A percentile compares a stretch with the other conserved stretches of the same genome.
phyloP scores from a whole-genome alignment of 2,329 filamentous ascomycete species.

The Colletotrichum musae region DNA sequence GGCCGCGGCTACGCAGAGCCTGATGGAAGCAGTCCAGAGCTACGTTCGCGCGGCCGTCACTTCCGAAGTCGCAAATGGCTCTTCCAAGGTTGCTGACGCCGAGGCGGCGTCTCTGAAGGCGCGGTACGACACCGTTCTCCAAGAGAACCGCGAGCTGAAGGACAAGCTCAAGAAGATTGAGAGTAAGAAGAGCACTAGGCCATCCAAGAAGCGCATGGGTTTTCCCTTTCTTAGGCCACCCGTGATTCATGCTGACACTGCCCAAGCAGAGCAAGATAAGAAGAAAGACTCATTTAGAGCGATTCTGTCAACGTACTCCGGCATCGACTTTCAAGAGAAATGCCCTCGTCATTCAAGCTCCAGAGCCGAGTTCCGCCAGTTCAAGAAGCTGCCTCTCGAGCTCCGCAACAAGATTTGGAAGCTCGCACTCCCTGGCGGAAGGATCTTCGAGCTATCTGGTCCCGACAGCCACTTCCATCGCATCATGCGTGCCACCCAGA shows the following conservation, averaged over 20 bases:
- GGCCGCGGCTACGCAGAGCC: constrained; percentile 21
- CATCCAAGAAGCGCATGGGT: constrained; percentile 13
- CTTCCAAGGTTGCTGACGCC: not conserved
- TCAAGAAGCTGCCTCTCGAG: constrained; percentile 36
- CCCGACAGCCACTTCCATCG: constrained; percentile 33
- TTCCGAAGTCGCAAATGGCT: constrained; percentile 12
- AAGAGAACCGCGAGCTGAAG: constrained; percentile 29
- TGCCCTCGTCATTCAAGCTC: constrained; percentile 11
- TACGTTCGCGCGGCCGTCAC: constrained; percentile 33
- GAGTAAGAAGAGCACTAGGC: constrained; percentile 27
- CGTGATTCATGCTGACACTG: constrained; percentile 16
- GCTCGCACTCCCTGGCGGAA: constrained; percentile 32
- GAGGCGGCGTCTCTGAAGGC: constrained; percentile 10
- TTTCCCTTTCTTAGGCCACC: not conserved
- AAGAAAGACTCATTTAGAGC: constrained; percentile 13
- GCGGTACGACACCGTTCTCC: constrained; percentile 19
- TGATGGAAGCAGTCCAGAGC: constrained; percentile 28
- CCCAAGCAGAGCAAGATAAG: constrained; percentile 26
- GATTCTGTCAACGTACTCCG: constrained; percentile 16
- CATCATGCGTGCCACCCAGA: constrained; percentile 19
- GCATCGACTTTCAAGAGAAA: constrained; percentile 15
- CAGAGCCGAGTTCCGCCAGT: constrained; percentile 31
- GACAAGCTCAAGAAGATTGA: constrained; percentile 31
- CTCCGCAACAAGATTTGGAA: constrained; percentile 43
- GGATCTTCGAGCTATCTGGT: constrained; percentile 35